A percentile compares a stretch with the other conserved stretches of the same genome.
Conservation (phyloP, 1,139 yeast species). For the Candida anutae region DNA sequence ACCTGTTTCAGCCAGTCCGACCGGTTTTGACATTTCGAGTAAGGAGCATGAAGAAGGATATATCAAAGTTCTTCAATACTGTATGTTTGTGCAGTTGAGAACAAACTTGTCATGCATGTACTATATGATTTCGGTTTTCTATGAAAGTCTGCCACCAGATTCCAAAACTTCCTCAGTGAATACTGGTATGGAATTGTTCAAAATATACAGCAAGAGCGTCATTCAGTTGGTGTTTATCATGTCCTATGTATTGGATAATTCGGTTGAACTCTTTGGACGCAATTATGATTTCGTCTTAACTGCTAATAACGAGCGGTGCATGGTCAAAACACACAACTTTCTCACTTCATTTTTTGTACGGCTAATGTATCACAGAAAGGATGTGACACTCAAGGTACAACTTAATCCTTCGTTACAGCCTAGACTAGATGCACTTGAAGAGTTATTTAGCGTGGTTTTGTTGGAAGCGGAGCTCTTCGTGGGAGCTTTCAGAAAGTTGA, state of each 20-base stretch:
- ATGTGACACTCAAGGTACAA: conserved; percentile 17
- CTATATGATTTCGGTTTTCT: conserved; percentile 36
- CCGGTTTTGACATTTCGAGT: conserved; percentile 10
- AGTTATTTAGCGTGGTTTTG: conserved; percentile 27
- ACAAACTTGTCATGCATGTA: conserved; percentile 39
- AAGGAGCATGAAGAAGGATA: conserved; percentile 6
- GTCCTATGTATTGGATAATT: conserved; percentile 38
- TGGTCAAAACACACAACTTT: conserved; percentile 38
- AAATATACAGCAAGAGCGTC: conserved; percentile 36
- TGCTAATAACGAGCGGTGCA: conserved; percentile 31
- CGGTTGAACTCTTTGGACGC: conserved; percentile 36
- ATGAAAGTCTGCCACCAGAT: conserved; percentile 27
- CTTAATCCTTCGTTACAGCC: conserved; percentile 15
- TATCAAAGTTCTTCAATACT: conserved; percentile 29
- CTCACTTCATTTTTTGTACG: conserved; percentile 35
- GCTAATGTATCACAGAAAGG: conserved; percentile 32
- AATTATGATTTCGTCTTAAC: conserved; percentile 35
- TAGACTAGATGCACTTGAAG: conserved; percentile 29
- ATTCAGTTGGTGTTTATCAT: conserved; percentile 39
- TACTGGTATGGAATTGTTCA: conserved; percentile 39
- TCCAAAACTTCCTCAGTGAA: conserved; percentile 26
- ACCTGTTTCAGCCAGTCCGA: conserved; percentile 8
- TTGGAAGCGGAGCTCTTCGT: conserved; percentile 39
- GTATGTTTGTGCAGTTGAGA: conserved; percentile 30
- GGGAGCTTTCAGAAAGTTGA: conserved; percentile 34